phyloP scores from a whole-genome alignment of 2,329 filamentous ascomycete genomes.

The Cercospora sp. region DNA sequence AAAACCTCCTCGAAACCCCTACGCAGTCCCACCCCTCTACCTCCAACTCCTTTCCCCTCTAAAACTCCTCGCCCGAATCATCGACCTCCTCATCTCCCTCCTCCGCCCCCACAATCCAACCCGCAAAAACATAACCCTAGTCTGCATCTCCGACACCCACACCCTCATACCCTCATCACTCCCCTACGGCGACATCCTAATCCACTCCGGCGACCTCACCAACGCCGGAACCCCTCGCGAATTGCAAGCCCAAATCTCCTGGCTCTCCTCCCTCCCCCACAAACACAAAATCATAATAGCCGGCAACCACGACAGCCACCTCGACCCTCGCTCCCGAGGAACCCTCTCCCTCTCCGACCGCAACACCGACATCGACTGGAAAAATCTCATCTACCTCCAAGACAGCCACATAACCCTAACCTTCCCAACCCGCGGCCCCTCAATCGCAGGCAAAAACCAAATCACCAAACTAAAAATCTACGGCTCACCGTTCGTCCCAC shows the following conservation, averaged over 20 bases:
- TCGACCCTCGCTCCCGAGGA: constrained; percentile 66
- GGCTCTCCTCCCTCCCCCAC: constrained; percentile 74
- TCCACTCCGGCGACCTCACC: constrained; percentile 86
- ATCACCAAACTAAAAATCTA: constrained; percentile 68
- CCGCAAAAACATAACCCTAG: constrained; percentile 66
- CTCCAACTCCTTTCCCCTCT: constrained; percentile 37
- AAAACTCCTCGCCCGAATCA: constrained; percentile 45
- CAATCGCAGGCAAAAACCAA: constrained; percentile 30
- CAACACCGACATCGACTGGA: constrained; percentile 61
- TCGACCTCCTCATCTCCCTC: constrained; percentile 55
- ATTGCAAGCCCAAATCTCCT: constrained; percentile 81
- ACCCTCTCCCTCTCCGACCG: constrained; percentile 53
- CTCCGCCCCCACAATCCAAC: constrained; percentile 64
- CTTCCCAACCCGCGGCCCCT: constrained; percentile 47
- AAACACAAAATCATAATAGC: constrained; percentile 76
- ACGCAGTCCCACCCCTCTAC: constrained; percentile 28
- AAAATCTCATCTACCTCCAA: constrained; percentile 72
- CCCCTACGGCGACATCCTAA: constrained; percentile 77
- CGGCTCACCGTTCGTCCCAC: constrained; percentile 72
- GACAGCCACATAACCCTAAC: constrained; percentile 64
- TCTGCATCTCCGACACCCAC: constrained; percentile 92
- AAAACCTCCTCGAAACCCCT: constrained; percentile 26
- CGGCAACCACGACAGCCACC: constrained; percentile 87
- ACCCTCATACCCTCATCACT: constrained; percentile 56
- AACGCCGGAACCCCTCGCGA: constrained; percentile 69